Conservation (phyloP, 306 rosid genomes). For the Abrus pulchellus region DNA sequence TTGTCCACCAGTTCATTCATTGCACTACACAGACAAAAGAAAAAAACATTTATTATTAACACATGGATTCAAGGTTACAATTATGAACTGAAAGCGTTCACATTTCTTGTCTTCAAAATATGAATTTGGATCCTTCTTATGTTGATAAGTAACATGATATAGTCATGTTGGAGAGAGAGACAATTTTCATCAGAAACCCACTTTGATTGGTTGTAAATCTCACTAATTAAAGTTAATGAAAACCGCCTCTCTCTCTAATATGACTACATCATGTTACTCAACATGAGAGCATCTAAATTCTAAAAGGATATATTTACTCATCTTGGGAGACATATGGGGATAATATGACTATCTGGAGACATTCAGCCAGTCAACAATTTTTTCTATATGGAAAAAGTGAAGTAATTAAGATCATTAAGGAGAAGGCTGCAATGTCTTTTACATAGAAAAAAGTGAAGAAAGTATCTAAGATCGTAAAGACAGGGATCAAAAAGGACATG, state of each 20-base stretch:
- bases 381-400: background rate
- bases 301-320: background rate
- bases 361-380: background rate
- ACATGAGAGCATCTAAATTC: too few relatives aligned
- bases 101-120: background rate
- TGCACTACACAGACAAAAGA: constrained; percentile 48
- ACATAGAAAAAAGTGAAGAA: background rate
- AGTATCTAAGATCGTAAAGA: background rate
- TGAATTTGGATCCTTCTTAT: too few relatives aligned
- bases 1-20: constrained; percentile 83
- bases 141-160: too few relatives aligned
- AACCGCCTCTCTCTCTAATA: too few relatives aligned
- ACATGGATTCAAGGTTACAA: constrained; percentile 20
- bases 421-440: background rate
- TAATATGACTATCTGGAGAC: background rate
- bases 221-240: too few relatives aligned
- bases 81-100: constrained; percentile 21
- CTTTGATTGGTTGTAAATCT: too few relatives aligned
- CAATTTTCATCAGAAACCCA: too few relatives aligned
- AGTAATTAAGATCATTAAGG: background rate
- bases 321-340: background rate
- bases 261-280: too few relatives aligned
- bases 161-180: too few relatives aligned
- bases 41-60: constrained; percentile 16
- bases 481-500: constrained; percentile 4